Evolutionary conservation across 2,329 filamentous ascomycete genomes (phyloP).

Genomic region (Trichoderma semiorbis): DNA sequence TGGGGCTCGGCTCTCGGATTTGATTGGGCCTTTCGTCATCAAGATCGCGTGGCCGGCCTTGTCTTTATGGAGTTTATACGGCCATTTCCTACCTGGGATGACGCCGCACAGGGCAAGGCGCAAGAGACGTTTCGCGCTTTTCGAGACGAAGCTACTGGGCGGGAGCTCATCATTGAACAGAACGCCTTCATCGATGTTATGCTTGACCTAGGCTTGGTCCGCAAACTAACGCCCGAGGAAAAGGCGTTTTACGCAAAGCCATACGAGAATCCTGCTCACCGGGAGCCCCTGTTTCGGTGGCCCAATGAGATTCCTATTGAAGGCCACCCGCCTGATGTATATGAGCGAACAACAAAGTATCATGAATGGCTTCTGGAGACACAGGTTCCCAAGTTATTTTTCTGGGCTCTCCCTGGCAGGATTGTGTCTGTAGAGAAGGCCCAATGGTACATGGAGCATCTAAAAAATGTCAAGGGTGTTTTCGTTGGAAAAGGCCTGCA

Average conservation of each 20-base stretch:
- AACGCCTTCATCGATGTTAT: not conserved
- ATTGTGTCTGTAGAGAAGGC: not conserved
- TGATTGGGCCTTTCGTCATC: not conserved
- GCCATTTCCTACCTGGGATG: not conserved
- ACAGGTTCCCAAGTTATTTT: not conserved
- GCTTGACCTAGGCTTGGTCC: not conserved
- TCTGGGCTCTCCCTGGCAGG: too few species aligned
- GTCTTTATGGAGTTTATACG: not conserved
- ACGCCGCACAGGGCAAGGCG: not conserved
- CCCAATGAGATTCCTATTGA: not conserved
- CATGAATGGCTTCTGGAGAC: not conserved
- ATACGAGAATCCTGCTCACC: not conserved
- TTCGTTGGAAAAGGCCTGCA: not conserved
- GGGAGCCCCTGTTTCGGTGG: not conserved
- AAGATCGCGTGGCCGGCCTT: not conserved
- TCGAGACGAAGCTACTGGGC: not conserved
- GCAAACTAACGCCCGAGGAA: not conserved
- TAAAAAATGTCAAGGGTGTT: not conserved
- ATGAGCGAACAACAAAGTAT: not conserved
- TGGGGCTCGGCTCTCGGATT: not conserved
- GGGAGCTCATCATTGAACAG: not conserved
- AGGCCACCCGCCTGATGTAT: not conserved
- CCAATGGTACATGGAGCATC: not conserved
- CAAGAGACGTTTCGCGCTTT: not conserved
- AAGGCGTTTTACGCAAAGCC: not conserved